Evolutionary conservation across 306 rosid genomes (phyloP).

Genomic region (Medicago arabica): DNA sequence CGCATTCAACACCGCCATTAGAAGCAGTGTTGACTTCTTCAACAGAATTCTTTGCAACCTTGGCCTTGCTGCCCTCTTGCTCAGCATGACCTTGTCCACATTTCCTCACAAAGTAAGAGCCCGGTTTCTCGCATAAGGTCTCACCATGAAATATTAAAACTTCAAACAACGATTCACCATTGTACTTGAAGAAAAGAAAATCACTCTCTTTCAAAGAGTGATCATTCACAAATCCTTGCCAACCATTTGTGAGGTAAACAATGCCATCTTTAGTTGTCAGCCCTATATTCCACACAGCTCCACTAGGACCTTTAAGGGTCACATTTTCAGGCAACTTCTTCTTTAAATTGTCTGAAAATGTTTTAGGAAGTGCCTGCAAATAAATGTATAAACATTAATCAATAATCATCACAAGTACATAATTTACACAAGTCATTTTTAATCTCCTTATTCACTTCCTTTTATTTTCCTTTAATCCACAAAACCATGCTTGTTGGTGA

Average conservation of each 20-base stretch:
- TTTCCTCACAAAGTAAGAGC: conserved; percentile 63
- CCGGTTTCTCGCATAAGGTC: conserved; percentile 66
- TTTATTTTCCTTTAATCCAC: not conserved
- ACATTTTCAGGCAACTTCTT: conserved; percentile 64
- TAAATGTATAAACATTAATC: not conserved
- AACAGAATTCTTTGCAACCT: conserved; percentile 21
- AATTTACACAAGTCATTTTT: not conserved
- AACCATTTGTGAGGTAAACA: conserved; percentile 57
- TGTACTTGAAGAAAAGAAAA: conserved; percentile 69
- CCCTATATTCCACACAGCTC: conserved; percentile 62
- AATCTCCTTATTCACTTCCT: not conserved
- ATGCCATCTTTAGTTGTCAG: conserved; percentile 48
- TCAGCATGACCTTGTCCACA: conserved; percentile 40
- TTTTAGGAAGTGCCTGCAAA: conserved; percentile 69
- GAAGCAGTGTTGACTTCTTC: conserved; percentile 47
- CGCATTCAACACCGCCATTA: conserved; percentile 43
- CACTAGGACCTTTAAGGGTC: conserved; percentile 69
- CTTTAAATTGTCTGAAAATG: conserved; percentile 55
- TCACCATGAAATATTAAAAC: conserved; percentile 62
- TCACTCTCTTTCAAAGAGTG: conserved; percentile 67
- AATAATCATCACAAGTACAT: conserved; percentile 1
- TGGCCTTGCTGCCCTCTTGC: conserved; percentile 41
- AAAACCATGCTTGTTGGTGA: conserved; percentile 4
- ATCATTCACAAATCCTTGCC: conserved; percentile 66
- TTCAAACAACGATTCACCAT: conserved; percentile 63